A percentile compares a stretch with the other conserved stretches of the same genome.
Evolutionary conservation across 176 grass and related monocot genomes (phyloP).

Genomic region (Coix lacrymajobi): DNA sequence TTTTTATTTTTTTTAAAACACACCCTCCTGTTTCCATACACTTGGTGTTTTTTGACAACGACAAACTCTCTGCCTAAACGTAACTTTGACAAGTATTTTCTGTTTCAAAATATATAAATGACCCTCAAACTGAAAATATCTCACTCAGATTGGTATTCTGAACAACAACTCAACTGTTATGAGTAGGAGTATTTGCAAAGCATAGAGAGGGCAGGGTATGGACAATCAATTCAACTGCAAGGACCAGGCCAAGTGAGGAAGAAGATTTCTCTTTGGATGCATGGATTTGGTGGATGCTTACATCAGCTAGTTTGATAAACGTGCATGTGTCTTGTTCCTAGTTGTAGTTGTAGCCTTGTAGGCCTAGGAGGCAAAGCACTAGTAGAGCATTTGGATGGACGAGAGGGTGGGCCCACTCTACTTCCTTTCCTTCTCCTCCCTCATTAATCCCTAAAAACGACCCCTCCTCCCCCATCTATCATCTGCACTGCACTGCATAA

Average conservation of each 20-base stretch:
- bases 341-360: not conserved
- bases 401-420: not conserved
- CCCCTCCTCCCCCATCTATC: not conserved
- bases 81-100: not conserved
- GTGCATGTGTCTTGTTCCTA: slow-evolving; percentile 34
- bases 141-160: too few relatives aligned
- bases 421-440: too few relatives aligned
- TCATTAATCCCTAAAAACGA: not conserved
- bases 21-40: not conserved
- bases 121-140: too few relatives aligned
- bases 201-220: not conserved
- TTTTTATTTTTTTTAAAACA: not conserved
- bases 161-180: too few relatives aligned
- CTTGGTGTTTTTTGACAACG: not conserved
- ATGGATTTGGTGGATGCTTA: slow-evolving; percentile 5
- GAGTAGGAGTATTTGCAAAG: not conserved
- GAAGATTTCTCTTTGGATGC: not conserved
- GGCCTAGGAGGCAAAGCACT: not conserved
- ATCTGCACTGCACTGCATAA: not conserved
- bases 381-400: not conserved
- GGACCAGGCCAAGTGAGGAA: not conserved
- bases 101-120: not conserved
- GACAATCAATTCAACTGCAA: not conserved
- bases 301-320: slow-evolving; percentile 11
- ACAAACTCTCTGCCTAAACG: not conserved